These are phyloP conservation scores for Patellifolia procumbens DNA, from an alignment of 179 eudicot genomes.

Conservation along the genomic window DNA sequence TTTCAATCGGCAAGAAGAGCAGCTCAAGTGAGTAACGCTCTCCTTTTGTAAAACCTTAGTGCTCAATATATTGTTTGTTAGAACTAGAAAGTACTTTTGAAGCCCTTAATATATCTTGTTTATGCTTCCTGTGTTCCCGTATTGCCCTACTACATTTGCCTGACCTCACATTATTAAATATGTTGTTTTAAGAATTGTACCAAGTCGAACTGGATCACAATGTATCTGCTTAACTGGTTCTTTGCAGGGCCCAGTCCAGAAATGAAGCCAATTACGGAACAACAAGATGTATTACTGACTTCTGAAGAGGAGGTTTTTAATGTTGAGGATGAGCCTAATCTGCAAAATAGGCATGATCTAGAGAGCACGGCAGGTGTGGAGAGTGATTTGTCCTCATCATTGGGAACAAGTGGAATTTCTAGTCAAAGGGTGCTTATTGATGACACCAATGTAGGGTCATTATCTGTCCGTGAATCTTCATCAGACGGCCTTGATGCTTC, in stretches of 20 bases:
- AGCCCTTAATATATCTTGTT: neutral
- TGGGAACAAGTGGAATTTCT: constrained; percentile 38
- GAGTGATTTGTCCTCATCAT: constrained; percentile 36
- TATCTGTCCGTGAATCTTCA: constrained; percentile 25
- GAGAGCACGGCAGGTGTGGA: constrained; percentile 38
- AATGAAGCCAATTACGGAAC: constrained; percentile 64
- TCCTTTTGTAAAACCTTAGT: constrained; percentile 3
- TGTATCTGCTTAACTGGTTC: constrained; percentile 15
- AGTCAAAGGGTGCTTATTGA: constrained; percentile 34
- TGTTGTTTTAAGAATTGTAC: constrained; percentile 10
- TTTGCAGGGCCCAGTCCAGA: constrained; percentile 49
- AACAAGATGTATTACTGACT: constrained; percentile 54
- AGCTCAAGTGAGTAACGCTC: constrained; percentile 55
- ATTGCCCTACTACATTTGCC: neutral
- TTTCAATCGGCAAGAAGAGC: constrained; percentile 59
- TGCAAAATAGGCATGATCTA: constrained; percentile 25
- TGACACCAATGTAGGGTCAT: constrained; percentile 28
- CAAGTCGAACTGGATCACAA: neutral
- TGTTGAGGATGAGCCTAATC: constrained; percentile 40
- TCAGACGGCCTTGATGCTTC: constrained; percentile 36
- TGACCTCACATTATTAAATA: neutral
- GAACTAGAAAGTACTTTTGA: neutral
- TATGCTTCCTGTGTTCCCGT: constrained; percentile 2
- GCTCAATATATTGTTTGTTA: neutral
- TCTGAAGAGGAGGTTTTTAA: constrained; percentile 43